These are phyloP conservation scores for Cryphonectria carpinicola DNA, from an alignment of 2,329 filamentous ascomycete species.

Conservation along the genomic window DNA sequence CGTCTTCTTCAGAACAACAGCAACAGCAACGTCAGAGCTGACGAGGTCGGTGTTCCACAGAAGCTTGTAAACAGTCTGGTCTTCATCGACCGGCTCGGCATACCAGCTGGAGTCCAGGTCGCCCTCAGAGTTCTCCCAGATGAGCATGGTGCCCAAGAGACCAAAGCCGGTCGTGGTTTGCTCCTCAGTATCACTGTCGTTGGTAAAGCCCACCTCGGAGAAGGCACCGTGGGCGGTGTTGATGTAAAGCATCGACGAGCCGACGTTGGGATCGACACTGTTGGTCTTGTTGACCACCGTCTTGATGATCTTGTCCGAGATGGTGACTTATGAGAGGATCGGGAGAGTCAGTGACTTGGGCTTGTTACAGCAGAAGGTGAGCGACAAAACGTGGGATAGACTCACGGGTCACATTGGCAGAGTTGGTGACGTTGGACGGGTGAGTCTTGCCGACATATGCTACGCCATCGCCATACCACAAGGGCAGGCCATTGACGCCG, in stretches of 20 bases:
- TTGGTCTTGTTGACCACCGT: neutral
- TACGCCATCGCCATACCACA: constrained; percentile 4
- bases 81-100: neutral
- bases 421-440: neutral
- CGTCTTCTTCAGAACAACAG: neutral
- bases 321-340: neutral
- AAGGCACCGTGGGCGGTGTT: neutral
- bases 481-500: neutral
- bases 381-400: neutral
- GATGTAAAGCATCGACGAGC: constrained; percentile 1
- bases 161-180: neutral
- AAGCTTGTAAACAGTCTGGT: neutral
- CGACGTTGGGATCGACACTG: neutral
- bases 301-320: neutral
- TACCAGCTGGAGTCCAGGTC: neutral
- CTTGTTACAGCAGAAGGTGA: neutral
- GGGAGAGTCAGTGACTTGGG: neutral
- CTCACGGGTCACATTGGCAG: constrained; percentile 8
- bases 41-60: constrained; percentile 3
- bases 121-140: neutral
- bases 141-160: constrained; percentile 5
- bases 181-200: neutral
- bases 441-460: neutral
- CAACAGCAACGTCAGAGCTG: constrained; percentile 1
- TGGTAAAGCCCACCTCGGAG: neutral